Conservation (phyloP, 306 rosid species). For the Malus orientalis region DNA sequence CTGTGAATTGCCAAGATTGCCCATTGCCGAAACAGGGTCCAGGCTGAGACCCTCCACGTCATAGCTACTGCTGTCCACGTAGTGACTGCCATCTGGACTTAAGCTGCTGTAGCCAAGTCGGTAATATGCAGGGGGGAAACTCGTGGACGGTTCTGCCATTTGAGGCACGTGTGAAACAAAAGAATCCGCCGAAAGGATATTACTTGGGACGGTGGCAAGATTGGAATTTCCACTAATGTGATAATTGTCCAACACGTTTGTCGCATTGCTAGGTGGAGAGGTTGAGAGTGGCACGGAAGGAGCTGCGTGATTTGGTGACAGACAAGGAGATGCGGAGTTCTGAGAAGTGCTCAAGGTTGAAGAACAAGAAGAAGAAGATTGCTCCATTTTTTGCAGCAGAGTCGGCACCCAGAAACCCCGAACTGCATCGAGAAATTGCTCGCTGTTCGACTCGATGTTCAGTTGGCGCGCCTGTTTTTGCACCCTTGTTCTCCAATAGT, state of each 20-base stretch:
- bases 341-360: slow-evolving; percentile 23
- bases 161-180: slow-evolving; percentile 32
- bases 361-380: slow-evolving; percentile 31
- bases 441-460: slow-evolving; percentile 69
- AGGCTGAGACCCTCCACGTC: slow-evolving; percentile 36
- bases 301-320: background rate
- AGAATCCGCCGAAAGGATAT: slow-evolving; percentile 31
- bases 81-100: slow-evolving; percentile 12
- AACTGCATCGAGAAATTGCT: slow-evolving; percentile 65
- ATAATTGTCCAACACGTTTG: slow-evolving; percentile 18
- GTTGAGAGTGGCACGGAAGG: slow-evolving; percentile 25
- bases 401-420: slow-evolving; percentile 80
- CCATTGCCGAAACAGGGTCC: slow-evolving; percentile 30
- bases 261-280: slow-evolving; percentile 16
- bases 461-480: slow-evolving; percentile 88
- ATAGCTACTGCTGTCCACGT: slow-evolving; percentile 20
- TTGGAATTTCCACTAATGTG: background rate
- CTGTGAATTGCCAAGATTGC: slow-evolving; percentile 31
- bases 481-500: slow-evolving; percentile 88
- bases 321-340: slow-evolving; percentile 11
- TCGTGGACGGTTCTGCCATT: slow-evolving; percentile 19
- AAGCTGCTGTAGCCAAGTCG: slow-evolving; percentile 13
- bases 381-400: slow-evolving; percentile 61
- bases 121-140: slow-evolving; percentile 23
- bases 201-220: slow-evolving; percentile 9